These are phyloP conservation scores for Plantago ovata DNA, from an alignment of 257 asterid species.

Conservation along the genomic window DNA sequence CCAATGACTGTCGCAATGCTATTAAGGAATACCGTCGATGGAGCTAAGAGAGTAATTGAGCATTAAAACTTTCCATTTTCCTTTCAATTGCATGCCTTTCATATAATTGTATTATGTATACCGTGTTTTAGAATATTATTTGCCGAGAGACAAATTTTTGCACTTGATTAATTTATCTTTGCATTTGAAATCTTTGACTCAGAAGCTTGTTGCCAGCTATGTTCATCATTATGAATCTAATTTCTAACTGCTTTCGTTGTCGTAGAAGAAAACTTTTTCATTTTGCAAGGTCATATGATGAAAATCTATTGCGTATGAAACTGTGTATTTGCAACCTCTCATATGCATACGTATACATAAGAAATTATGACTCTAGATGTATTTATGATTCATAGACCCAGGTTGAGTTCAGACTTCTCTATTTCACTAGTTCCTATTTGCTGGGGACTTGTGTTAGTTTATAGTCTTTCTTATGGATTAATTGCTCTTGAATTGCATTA, in stretches of 20 bases:
- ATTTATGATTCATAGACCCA: too few species aligned
- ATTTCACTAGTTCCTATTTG: too few species aligned
- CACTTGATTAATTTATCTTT: slow-evolving; percentile 1
- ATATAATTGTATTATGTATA: neutral
- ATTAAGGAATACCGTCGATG: slow-evolving; percentile 78
- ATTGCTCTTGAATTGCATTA: too few species aligned
- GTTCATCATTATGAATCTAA: neutral
- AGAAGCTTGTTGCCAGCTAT: neutral
- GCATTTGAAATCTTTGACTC: neutral
- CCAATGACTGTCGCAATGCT: slow-evolving; percentile 98
- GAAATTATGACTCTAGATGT: too few species aligned
- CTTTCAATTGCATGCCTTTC: neutral
- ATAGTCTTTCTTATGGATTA: too few species aligned
- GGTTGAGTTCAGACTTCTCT: too few species aligned
- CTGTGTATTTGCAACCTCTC: neutral
- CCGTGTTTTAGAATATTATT: neutral
- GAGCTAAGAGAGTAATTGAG: slow-evolving; percentile 73
- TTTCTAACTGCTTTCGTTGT: neutral
- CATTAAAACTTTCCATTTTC: slow-evolving; percentile 8
- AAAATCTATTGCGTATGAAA: neutral
- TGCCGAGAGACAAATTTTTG: neutral
- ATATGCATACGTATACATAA: neutral
- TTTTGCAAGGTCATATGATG: neutral
- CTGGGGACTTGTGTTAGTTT: too few species aligned
- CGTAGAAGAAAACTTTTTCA: neutral